Conservation (phyloP, 2,329 filamentous ascomycete species). For the Purpureocillium lavendulum region DNA sequence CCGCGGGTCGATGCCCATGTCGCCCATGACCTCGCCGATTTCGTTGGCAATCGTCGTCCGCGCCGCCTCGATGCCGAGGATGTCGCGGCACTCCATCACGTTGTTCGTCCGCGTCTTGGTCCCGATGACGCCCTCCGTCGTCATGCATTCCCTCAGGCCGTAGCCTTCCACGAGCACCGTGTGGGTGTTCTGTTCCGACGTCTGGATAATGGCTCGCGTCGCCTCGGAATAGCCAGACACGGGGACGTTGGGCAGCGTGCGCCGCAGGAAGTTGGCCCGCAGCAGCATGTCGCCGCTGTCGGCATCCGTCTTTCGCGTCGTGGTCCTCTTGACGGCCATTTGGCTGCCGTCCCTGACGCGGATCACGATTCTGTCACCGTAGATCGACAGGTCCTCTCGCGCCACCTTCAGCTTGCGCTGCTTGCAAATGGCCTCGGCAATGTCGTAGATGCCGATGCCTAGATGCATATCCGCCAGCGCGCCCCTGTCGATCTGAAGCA, state of each 20-base stretch:
- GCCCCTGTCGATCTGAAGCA: slow-evolving; percentile 72
- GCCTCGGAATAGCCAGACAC: slow-evolving; percentile 87
- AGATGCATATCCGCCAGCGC: slow-evolving; percentile 75
- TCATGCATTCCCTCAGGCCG: slow-evolving; percentile 83
- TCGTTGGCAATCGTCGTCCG: slow-evolving; percentile 81
- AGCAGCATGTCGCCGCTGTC: slow-evolving; percentile 49
- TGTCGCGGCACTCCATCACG: slow-evolving; percentile 79
- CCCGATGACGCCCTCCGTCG: slow-evolving; percentile 82
- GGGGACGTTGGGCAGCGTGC: slow-evolving; percentile 70
- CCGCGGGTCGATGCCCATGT: slow-evolving; percentile 92
- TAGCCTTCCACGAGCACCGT: slow-evolving; percentile 91
- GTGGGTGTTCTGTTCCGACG: slow-evolving; percentile 58
- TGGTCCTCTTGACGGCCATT: slow-evolving; percentile 36
- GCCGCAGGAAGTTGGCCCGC: slow-evolving; percentile 77
- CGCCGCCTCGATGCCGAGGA: slow-evolving; percentile 92
- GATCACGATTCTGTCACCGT: slow-evolving; percentile 60
- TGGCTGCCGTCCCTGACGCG: slow-evolving; percentile 53
- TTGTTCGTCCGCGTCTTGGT: slow-evolving; percentile 70
- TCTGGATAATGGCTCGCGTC: slow-evolving; percentile 80
- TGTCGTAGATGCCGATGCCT: slow-evolving; percentile 65
- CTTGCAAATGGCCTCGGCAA: slow-evolving; percentile 66
- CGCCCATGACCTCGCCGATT: slow-evolving; percentile 81
- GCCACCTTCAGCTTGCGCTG: slow-evolving; percentile 78
- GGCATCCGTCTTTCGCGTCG: slow-evolving; percentile 35
- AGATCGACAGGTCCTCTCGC: slow-evolving; percentile 54